Conservation (phyloP, 2,329 filamentous ascomycete genomes). For the Ascochyta rabiei region DNA sequence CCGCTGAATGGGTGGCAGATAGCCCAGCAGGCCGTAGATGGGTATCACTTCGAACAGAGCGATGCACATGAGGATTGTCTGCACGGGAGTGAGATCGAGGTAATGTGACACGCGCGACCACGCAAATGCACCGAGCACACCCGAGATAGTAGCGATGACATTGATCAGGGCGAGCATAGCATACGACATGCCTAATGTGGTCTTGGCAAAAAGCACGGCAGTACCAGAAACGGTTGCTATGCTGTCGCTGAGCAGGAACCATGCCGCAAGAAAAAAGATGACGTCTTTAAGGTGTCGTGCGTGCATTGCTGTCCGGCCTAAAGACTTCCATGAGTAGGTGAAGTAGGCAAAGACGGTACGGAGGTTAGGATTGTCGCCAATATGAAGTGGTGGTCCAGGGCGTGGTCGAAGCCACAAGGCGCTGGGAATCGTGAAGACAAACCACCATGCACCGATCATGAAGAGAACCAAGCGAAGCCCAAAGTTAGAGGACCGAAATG, state of each 20-base stretch:
- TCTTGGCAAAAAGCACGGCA: slow-evolving; percentile 95
- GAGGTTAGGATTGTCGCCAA: slow-evolving; percentile 32
- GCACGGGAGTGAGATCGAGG: slow-evolving; percentile 74
- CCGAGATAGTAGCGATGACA: slow-evolving; percentile 83
- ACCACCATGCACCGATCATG: slow-evolving; percentile 90
- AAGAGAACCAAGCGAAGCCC: slow-evolving; percentile 87
- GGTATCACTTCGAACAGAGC: slow-evolving; percentile 90
- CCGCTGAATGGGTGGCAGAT: slow-evolving; percentile 76
- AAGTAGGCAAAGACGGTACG: slow-evolving; percentile 74
- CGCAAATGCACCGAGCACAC: slow-evolving; percentile 85
- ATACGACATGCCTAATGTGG: slow-evolving; percentile 84
- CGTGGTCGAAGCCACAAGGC: slow-evolving; percentile 86
- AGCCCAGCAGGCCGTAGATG: slow-evolving; percentile 86
- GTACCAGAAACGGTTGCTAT: slow-evolving; percentile 95
- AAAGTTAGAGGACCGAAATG: slow-evolving; percentile 73
- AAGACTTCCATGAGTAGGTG: slow-evolving; percentile 80
- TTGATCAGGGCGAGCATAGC: slow-evolving; percentile 91
- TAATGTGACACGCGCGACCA: slow-evolving; percentile 81
- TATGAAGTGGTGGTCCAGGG: slow-evolving; percentile 75
- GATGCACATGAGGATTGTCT: slow-evolving; percentile 93
- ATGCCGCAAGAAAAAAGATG: slow-evolving; percentile 79
- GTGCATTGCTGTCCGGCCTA: slow-evolving; percentile 78
- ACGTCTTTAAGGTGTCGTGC: slow-evolving; percentile 76
- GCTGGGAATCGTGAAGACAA: slow-evolving; percentile 85
- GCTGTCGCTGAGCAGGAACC: slow-evolving; percentile 93